Evolutionary conservation across 257 asterid species (phyloP).

Genomic region (Paraleonurus japonicus): DNA sequence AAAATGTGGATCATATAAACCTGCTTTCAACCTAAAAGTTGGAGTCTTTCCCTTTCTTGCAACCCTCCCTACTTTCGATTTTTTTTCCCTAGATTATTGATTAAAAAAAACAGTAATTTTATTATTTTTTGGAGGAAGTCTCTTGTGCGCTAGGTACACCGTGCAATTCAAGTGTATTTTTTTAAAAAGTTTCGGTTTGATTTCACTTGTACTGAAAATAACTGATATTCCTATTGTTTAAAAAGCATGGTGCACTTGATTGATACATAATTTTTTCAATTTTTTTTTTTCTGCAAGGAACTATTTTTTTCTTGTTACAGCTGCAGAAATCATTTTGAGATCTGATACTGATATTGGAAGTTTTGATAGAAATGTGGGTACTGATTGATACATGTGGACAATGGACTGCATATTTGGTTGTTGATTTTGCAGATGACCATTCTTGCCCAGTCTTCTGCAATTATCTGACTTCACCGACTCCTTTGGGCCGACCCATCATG

Average conservation of each 20-base stretch:
- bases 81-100: background rate
- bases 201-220: too few species aligned
- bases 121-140: too few species aligned
- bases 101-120: background rate
- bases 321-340: background rate
- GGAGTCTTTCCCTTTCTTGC: background rate
- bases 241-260: too few species aligned
- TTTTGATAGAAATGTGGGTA: background rate
- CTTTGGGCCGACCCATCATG: background rate
- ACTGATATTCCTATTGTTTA: too few species aligned
- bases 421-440: background rate
- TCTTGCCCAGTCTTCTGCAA: background rate
- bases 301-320: background rate
- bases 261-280: too few species aligned
- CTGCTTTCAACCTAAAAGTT: constrained; percentile 2
- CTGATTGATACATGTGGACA: background rate
- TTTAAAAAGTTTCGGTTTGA: too few species aligned
- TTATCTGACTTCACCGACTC: background rate
- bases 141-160: too few species aligned
- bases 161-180: too few species aligned
- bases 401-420: background rate
- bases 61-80: background rate
- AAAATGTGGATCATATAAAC: background rate
- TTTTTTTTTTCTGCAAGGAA: background rate
- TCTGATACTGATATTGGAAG: background rate